Conservation (phyloP, 225 moss, liverwort and hornwort genomes). For the Thuidium tamariscinum region DNA sequence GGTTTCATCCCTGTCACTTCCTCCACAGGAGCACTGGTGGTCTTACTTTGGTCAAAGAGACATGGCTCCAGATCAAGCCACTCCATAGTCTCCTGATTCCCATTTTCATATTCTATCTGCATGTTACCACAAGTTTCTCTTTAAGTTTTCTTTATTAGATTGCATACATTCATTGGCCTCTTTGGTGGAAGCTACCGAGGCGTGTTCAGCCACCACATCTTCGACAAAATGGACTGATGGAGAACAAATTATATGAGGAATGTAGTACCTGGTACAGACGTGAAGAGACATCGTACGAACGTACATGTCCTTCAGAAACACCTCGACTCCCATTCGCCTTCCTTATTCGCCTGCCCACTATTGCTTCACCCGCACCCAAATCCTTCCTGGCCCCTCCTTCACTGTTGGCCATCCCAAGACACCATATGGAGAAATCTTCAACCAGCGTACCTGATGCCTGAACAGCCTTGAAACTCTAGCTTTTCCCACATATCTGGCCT, state of each 20-base stretch:
- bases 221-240: background rate
- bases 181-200: background rate
- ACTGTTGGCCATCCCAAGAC: slow-evolving; percentile 14
- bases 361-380: slow-evolving; percentile 11
- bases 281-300: slow-evolving; percentile 26
- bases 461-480: background rate
- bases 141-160: background rate
- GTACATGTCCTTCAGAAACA: slow-evolving; percentile 17
- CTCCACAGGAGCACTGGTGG: slow-evolving; percentile 5
- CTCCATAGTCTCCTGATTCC: slow-evolving; percentile 25
- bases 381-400: slow-evolving; percentile 20
- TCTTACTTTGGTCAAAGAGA: slow-evolving; percentile 22
- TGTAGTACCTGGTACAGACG: slow-evolving; percentile 33
- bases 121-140: background rate
- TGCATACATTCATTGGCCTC: background rate
- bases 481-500: background rate
- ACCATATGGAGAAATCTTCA: slow-evolving; percentile 7
- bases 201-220: background rate
- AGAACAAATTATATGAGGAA: background rate
- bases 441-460: background rate
- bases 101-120: slow-evolving; percentile 33
- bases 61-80: slow-evolving; percentile 33
- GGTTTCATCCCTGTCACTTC: slow-evolving; percentile 16
- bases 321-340: slow-evolving; percentile 21
- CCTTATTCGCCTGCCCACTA: slow-evolving; percentile 30